A percentile compares a stretch with the other conserved stretches of the same genome.
phyloP scores from a whole-genome alignment of 1,139 yeast species.

The Blastobotrys malaysiensis region DNA sequence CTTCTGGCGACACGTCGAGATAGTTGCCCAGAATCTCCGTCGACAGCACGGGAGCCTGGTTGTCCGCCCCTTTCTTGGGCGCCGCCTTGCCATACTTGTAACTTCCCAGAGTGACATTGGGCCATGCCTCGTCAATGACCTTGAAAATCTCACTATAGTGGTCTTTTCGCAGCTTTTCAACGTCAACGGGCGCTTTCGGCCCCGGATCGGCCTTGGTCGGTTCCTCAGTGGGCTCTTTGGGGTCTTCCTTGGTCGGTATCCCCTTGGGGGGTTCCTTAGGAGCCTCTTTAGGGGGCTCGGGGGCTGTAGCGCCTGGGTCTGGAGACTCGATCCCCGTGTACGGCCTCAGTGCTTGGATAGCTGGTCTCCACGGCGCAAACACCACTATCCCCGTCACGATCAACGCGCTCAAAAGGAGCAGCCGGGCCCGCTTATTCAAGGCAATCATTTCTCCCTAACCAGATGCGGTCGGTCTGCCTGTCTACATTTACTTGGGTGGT shows the following conservation, averaged over 20 bases:
- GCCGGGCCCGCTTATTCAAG: not conserved
- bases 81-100: conserved; percentile 23
- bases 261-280: not conserved
- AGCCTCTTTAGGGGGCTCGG: not conserved
- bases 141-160: conserved; percentile 10
- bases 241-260: not conserved
- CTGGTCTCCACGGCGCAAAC: not conserved
- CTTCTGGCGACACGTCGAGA: conserved; percentile 46
- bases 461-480: not conserved
- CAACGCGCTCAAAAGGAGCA: not conserved
- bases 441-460: not conserved
- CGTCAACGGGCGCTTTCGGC: not conserved
- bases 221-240: not conserved
- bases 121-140: conserved; percentile 7
- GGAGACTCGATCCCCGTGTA: not conserved
- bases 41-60: conserved; percentile 21
- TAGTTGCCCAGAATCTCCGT: conserved; percentile 48
- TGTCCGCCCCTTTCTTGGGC: conserved; percentile 19
- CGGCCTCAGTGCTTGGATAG: not conserved
- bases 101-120: conserved; percentile 15
- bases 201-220: not conserved
- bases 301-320: not conserved
- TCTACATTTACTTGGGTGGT: not conserved
- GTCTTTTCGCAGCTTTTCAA: not conserved
- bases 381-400: not conserved